Evolutionary conservation across 768 basidiomycete species (phyloP).

Genomic region (Boletus tomentosulus): DNA sequence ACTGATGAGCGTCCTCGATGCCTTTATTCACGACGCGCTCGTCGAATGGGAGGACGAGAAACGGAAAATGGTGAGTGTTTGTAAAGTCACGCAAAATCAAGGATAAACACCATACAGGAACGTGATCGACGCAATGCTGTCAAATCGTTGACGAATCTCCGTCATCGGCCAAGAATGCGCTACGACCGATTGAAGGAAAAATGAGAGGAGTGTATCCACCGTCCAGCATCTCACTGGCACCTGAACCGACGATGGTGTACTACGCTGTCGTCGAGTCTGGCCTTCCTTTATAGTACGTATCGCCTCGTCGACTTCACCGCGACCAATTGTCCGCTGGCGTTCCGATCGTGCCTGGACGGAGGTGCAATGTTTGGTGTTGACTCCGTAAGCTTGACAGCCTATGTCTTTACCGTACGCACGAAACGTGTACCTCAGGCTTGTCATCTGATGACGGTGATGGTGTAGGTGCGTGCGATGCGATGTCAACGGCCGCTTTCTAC

Average conservation of each 20-base stretch:
- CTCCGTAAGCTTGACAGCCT: conserved; percentile 42
- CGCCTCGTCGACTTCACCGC: conserved; percentile 80
- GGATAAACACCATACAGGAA: conserved; percentile 34
- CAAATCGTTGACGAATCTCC: conserved; percentile 52
- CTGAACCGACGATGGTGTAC: conserved; percentile 10
- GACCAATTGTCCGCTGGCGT: conserved; percentile 54
- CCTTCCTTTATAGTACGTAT: conserved; percentile 77
- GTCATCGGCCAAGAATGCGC: conserved; percentile 62
- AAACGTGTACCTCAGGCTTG: conserved; percentile 8
- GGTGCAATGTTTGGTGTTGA: conserved; percentile 33
- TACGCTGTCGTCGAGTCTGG: conserved; percentile 21
- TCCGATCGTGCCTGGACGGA: conserved; percentile 40
- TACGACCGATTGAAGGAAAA: conserved; percentile 82
- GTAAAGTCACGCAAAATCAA: background rate
- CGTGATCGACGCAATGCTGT: conserved; percentile 43
- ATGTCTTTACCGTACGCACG: background rate
- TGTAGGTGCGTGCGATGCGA: conserved; percentile 21
- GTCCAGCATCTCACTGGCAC: conserved; percentile 25
- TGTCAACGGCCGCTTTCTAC: conserved; percentile 70
- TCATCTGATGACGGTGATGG: background rate
- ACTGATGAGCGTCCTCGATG: conserved; percentile 92
- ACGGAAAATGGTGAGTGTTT: conserved; percentile 49
- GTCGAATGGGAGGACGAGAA: conserved; percentile 92
- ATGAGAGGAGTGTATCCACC: conserved; percentile 65
- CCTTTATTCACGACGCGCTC: conserved; percentile 95